Evolutionary conservation across 106 monocot genomes (phyloP).

Genomic region (Acorus gramineus): DNA sequence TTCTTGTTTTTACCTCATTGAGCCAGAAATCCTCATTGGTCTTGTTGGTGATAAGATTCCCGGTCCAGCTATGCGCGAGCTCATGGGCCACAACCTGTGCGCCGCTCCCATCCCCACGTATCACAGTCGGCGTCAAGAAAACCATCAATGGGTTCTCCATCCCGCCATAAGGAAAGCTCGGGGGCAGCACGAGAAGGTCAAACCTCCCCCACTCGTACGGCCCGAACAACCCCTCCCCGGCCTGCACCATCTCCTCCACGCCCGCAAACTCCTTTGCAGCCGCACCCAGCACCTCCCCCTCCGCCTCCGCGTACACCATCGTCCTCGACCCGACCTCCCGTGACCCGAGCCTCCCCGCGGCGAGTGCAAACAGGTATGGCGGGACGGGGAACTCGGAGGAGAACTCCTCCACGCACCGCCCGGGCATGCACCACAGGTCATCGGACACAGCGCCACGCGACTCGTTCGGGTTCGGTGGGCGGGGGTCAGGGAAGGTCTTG

Average conservation of each 20-base stretch:
- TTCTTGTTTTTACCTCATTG: conserved; percentile 50
- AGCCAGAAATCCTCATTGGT: conserved; percentile 98
- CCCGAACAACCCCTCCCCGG: conserved; percentile 76
- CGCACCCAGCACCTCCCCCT: conserved; percentile 35
- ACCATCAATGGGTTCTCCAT: conserved; percentile 98
- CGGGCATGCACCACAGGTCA: conserved; percentile 50
- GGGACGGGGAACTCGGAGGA: conserved; percentile 78
- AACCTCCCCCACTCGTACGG: conserved; percentile 93
- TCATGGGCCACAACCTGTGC: conserved; percentile 96
- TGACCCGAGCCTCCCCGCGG: conserved; percentile 56
- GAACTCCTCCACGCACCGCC: conserved; percentile 74
- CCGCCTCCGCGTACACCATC: conserved; percentile 68
- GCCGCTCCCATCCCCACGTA: conserved; percentile 78
- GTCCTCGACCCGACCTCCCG: conserved; percentile 81
- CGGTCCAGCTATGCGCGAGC: conserved; percentile 98
- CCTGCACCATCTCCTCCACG: conserved; percentile 76
- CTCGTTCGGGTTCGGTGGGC: conserved; percentile 38
- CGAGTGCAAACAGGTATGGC: conserved; percentile 85
- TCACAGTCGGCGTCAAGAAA: conserved; percentile 85
- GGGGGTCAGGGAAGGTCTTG: conserved; percentile 16
- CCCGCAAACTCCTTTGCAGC: conserved; percentile 83
- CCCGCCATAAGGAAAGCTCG: conserved; percentile 91
- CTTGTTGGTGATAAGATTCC: conserved; percentile 95
- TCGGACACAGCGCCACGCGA: conserved; percentile 10
- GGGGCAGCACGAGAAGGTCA: conserved; percentile 76